Base-by-base conservation (phyloP, 1,284 basidiomycete species). In the Rhodotorula mucilaginosa region DNA sequence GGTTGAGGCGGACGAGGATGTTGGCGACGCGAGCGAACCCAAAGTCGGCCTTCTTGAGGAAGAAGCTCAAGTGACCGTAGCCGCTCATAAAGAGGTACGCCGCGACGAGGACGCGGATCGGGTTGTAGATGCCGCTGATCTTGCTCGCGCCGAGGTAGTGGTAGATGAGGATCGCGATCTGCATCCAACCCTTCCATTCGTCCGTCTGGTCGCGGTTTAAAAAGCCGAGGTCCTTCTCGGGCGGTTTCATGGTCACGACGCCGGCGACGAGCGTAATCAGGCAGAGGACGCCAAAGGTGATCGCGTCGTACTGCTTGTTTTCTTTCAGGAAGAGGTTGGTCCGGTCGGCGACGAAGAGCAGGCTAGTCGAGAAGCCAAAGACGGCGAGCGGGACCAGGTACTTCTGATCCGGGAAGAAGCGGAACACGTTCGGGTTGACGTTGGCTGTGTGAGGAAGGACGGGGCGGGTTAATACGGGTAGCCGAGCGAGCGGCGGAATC, bases 101-200 rank as follows among this genome's bases (percentile, higher is more conserved):
- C 26, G 93, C 91, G 31, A 95, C 93, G 54, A 94, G 84, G 16
- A 92, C 89, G 56, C 92, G 88, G 64, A 94, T 88, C 26, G 90
- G 89, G 80, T 94, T 94, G 82, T 94, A 95, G 71, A 95, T 92
- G 29, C 91, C 91, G 18, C 90, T 90, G 69, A 93, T 85, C 81
- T 91, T 91, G 51, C 91, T 93, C 26, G 89, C 93, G 39, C 90
- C 90, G 64, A 90, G 83, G 80, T 93, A 93, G 82, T 95, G 92
- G 79, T 95, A 95, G 76, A 94, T 88, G 39, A 95, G 85, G 75
- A 95, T 92, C 4, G 86, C 88, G 76, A 94, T 85, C 83, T 95
- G 92, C 92, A 96, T 96, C 92, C 92, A 95, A 1, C 92, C 92
- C 81, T 95, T 95, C 78, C 78, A 79, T 67, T 96, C 92, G 78